Base-by-base conservation (phyloP, 2,329 filamentous ascomycete genomes). In the Calonectria pseudoreteaudii region DNA sequence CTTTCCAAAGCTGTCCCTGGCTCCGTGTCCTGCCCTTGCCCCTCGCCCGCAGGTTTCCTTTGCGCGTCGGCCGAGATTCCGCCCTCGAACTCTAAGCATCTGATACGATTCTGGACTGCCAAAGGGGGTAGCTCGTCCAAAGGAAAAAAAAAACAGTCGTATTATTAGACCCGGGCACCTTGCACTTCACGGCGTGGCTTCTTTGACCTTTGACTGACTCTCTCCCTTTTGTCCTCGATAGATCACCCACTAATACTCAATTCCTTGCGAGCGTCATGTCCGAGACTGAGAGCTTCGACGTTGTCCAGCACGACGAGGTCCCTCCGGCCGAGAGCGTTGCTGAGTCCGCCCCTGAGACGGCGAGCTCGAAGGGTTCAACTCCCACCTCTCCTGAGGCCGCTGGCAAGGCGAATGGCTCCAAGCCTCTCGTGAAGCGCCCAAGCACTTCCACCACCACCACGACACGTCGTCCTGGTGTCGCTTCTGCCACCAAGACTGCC, bases 241-340 rank as follows among this genome's bases (percentile, higher is more conserved):
- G 73, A 75, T 69, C 60, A 75, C 60, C 70, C 67, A 36, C 71
- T 66, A 47, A 79, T 76, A 76, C 38, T 49, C 65, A 73, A 72
- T 72, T 31, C 47, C 36, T 38, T 28, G 38, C 67, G 60, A 65
- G 34, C 77, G 83, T 47, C 76, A 89, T 89, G 87, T 87, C 87
- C 79, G 87, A 89, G 78, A 82, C 84, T 75, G 87, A 88, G 77
- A 85, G 84, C 77, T 84, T 86, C 81, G 87, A 88, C 74, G 84
- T 85, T 72, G 83, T 85, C 70, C 85, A 87, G 78, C 84, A 82
- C 74, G 86, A 88, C 47, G 86, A 87, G 76, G 85, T 72, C 18
- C 70, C 83, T 60, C 75, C 84, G 71, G 76, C 82, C 64, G 83
- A 83, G 26, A 80, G 81, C 41, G 64, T 47, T 41, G 69, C 69